Percentiles rank a stretch among this genome's conserved stretches.
Conservation (phyloP, 2,329 filamentous ascomycete species). For the Taxawa tesnikishii region DNA sequence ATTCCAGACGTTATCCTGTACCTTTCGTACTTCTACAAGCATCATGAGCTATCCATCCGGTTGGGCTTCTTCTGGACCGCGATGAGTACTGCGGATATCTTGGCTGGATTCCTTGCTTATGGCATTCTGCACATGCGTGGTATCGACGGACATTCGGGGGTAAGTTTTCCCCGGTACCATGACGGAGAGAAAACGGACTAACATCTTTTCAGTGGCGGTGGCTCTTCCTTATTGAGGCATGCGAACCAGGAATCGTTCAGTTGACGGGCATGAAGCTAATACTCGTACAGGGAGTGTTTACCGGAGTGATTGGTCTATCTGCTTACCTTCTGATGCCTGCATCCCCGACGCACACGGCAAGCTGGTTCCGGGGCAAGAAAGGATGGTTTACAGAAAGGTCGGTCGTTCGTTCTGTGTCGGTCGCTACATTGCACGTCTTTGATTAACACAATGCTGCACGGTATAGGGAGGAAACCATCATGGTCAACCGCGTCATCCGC, state of each 20-base stretch:
- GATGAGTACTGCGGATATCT: neutral
- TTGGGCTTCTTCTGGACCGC: conserved; percentile 25
- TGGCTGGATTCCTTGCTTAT: neutral
- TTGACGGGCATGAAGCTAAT: too few relatives aligned
- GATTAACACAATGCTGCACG: too few relatives aligned
- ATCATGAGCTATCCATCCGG: conserved; percentile 27
- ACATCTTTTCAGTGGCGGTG: neutral
- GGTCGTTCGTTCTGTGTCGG: too few relatives aligned
- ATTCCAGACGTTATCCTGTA: conserved; percentile 19
- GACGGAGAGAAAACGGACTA: conserved; percentile 30
- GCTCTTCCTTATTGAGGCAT: conserved; percentile 2
- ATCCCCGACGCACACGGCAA: conserved; percentile 22
- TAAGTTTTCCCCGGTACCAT: conserved; percentile 24
- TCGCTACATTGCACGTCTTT: too few relatives aligned
- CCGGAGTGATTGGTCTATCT: conserved; percentile 1
- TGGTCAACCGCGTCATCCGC: conserved; percentile 3
- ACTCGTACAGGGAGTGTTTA: too few relatives aligned
- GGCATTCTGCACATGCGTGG: conserved; percentile 1
- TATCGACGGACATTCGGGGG: too few relatives aligned
- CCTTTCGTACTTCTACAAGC: conserved; percentile 32
- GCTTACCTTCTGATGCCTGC: conserved; percentile 15
- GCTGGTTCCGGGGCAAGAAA: conserved; percentile 33
- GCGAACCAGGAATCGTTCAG: too few relatives aligned
- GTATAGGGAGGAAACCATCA: conserved; percentile 2
- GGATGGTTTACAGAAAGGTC: conserved; percentile 44